A percentile compares a stretch with the other conserved stretches of the same genome.
These are phyloP conservation scores for Butyriboletus loyo DNA, from an alignment of 768 basidiomycete genomes.

Conservation along the genomic window DNA sequence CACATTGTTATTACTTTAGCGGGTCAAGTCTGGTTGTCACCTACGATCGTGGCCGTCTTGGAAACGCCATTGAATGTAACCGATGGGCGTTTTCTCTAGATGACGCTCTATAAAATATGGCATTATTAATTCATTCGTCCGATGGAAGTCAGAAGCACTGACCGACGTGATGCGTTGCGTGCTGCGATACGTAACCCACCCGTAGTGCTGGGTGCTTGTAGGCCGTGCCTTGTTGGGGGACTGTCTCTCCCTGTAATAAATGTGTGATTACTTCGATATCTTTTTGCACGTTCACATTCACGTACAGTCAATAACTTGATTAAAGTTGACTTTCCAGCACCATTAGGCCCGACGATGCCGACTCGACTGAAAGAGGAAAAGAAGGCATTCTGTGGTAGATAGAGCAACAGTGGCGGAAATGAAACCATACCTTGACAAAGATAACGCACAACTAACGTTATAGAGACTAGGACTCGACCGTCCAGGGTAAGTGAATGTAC, in stretches of 20 bases:
- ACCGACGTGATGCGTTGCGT: conserved; percentile 96
- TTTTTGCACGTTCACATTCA: conserved; percentile 11
- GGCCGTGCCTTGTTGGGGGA: conserved; percentile 86
- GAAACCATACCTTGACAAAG: conserved; percentile 74
- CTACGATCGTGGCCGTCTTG: conserved; percentile 96
- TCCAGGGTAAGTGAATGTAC: conserved; percentile 94
- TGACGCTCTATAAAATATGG: conserved; percentile 63
- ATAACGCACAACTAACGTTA: conserved; percentile 89
- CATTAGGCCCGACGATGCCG: conserved; percentile 89
- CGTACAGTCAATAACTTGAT: conserved; percentile 88
- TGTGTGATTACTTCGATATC: conserved; percentile 6
- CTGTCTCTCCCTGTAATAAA: conserved; percentile 71
- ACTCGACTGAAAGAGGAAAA: conserved; percentile 61
- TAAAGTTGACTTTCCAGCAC: conserved; percentile 94
- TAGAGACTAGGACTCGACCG: conserved; percentile 72
- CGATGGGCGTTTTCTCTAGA: conserved; percentile 93
- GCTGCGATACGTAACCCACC: conserved; percentile 96
- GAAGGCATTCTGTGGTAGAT: conserved; percentile 16
- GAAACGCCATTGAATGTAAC: conserved; percentile 99
- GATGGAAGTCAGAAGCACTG: conserved; percentile 19
- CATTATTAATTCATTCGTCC: conserved; percentile 20
- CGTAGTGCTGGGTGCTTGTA: conserved; percentile 93
- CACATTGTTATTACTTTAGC: conserved; percentile 5
- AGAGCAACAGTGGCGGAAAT: conserved; percentile 21
- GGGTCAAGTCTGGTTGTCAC: conserved; percentile 29